Conservation (phyloP, 257 asterid species). For the Solanum boliviense region DNA sequence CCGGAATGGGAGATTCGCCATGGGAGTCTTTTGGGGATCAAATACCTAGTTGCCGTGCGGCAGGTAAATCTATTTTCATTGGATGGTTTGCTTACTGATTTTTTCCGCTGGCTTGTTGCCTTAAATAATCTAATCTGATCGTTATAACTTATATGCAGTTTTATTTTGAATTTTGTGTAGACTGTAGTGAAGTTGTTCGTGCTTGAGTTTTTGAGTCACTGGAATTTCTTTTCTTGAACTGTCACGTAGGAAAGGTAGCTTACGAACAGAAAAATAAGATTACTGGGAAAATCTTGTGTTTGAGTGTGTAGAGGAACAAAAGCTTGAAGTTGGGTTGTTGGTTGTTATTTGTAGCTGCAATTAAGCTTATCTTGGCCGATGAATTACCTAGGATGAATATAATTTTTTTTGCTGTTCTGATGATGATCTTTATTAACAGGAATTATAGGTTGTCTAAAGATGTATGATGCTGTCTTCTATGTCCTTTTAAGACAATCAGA, state of each 20-base stretch:
- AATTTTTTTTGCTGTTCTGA: neutral
- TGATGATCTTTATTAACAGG: neutral
- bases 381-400: neutral
- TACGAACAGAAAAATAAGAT: neutral
- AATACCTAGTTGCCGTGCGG: constrained; percentile 95
- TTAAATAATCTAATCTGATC: neutral
- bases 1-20: constrained; percentile 99
- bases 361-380: neutral
- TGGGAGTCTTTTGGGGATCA: constrained; percentile 96
- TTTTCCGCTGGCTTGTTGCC: neutral
- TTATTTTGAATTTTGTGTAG: neutral
- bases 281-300: neutral
- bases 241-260: neutral
- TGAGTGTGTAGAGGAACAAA: neutral
- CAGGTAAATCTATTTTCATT: constrained; percentile 40
- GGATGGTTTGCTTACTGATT: neutral
- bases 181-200: neutral
- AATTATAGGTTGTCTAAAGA: neutral
- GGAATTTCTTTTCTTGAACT: neutral
- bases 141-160: neutral
- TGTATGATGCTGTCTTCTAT: neutral
- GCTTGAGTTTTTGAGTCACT: neutral
- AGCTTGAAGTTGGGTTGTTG: neutral
- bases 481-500: neutral
- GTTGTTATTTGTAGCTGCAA: neutral